A percentile compares a stretch with the other conserved stretches of the same genome.
phyloP scores from a whole-genome alignment of 495 filamentous ascomycete genomes.

The Tuber magnatum region DNA sequence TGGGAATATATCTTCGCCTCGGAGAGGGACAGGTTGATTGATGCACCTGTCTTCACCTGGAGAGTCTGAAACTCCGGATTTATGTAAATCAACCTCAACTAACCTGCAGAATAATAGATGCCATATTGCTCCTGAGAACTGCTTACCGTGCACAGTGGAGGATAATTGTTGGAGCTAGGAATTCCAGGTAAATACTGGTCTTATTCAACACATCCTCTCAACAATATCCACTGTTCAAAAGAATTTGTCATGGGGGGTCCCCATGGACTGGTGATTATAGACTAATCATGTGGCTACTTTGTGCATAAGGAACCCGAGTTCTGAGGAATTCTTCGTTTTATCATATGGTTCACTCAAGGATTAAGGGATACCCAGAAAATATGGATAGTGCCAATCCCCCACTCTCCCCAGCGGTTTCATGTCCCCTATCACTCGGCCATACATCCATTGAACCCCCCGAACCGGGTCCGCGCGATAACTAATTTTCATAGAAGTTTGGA shows the following conservation, averaged over 20 bases:
- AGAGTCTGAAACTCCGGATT: background rate
- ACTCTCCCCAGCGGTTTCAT: background rate
- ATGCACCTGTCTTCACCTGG: background rate
- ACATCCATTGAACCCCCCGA: no score
- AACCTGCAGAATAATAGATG: background rate
- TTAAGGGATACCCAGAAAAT: no score
- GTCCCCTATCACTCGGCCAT: background rate
- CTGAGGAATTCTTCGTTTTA: background rate
- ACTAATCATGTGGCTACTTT: background rate
- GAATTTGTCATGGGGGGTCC: background rate
- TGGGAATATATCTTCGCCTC: background rate
- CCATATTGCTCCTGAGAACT: background rate
- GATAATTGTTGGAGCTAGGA: background rate
- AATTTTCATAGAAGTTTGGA: background rate
- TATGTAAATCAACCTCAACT: no score
- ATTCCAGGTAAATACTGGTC: background rate
- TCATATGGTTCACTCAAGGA: background rate
- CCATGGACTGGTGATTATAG: background rate
- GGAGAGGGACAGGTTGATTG: background rate
- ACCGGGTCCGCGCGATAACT: no score
- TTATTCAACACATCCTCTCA: background rate
- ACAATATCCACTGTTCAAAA: background rate
- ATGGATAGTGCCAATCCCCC: background rate
- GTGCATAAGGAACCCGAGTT: background rate
- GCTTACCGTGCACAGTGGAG: background rate